Conservation (phyloP, 768 basidiomycete species). For the Dentipellis fragilis region DNA sequence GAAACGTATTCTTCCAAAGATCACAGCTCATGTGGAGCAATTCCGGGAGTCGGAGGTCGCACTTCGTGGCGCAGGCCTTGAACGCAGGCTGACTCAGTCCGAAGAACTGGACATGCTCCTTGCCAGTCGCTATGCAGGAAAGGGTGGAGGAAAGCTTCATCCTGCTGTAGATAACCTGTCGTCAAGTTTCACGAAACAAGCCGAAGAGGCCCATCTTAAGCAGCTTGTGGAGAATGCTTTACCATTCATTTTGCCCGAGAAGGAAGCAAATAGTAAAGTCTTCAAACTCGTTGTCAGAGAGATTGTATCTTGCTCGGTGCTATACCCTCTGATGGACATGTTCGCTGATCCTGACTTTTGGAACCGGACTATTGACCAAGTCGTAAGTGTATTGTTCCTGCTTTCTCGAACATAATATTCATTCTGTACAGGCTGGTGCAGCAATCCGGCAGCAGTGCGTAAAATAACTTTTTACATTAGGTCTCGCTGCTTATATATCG, state of each 20-base stretch:
- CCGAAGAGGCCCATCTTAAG: constrained; percentile 80
- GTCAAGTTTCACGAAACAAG: constrained; percentile 80
- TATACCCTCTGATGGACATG: constrained; percentile 89
- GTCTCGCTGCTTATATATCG: constrained; percentile 1
- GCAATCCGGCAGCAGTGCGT: constrained; percentile 60
- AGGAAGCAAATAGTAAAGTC: constrained; percentile 60
- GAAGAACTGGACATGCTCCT: constrained; percentile 84
- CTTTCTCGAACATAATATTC: background rate
- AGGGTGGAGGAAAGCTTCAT: constrained; percentile 60
- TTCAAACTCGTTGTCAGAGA: constrained; percentile 72
- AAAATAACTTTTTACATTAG: constrained; percentile 30
- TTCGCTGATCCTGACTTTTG: constrained; percentile 93
- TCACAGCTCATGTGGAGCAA: constrained; percentile 83
- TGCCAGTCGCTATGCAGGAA: constrained; percentile 70
- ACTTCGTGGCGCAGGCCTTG: constrained; percentile 71
- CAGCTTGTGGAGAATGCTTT: constrained; percentile 62
- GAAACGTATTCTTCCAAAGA: constrained; percentile 76
- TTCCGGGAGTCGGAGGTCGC: constrained; percentile 86
- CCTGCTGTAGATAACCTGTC: constrained; percentile 83
- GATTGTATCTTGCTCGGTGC: constrained; percentile 68
- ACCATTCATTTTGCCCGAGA: constrained; percentile 63
- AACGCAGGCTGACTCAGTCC: constrained; percentile 77
- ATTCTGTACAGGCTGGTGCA: constrained; percentile 41
- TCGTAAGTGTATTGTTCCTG: constrained; percentile 42
- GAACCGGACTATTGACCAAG: constrained; percentile 88